A percentile compares a stretch with the other conserved stretches of the same genome.
These are phyloP conservation scores for Phellinidium pouzarii DNA, from an alignment of 1,284 basidiomycete genomes.

Conservation along the genomic window DNA sequence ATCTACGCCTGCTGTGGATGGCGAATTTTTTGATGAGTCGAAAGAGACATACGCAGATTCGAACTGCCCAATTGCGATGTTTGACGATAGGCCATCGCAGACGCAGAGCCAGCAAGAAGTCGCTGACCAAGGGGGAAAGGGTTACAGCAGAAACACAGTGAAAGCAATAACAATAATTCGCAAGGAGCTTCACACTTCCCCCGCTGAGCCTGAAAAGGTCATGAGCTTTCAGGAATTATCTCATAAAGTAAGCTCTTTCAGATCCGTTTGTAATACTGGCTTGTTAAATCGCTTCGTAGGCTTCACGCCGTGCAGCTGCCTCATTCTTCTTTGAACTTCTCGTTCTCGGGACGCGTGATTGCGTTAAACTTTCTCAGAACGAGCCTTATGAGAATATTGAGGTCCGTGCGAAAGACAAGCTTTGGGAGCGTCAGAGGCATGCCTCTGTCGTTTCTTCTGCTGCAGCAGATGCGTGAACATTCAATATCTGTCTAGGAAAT, in stretches of 20 bases:
- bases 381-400: slow-evolving; percentile 82
- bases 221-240: slow-evolving; percentile 72
- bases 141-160: slow-evolving; percentile 85
- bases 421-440: slow-evolving; percentile 71
- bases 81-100: slow-evolving; percentile 59
- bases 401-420: slow-evolving; percentile 73
- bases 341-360: slow-evolving; percentile 89
- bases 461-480: not conserved
- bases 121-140: slow-evolving; percentile 51
- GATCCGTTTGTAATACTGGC: slow-evolving; percentile 6
- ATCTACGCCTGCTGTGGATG: slow-evolving; percentile 61
- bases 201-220: slow-evolving; percentile 46
- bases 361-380: slow-evolving; percentile 72
- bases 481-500: slow-evolving; percentile 20
- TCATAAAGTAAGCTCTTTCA: slow-evolving; percentile 49
- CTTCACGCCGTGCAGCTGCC: slow-evolving; percentile 84
- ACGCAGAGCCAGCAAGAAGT: slow-evolving; percentile 38
- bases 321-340: slow-evolving; percentile 98
- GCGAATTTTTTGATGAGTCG: slow-evolving; percentile 42
- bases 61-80: slow-evolving; percentile 74
- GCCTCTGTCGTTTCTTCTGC: slow-evolving; percentile 35
- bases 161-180: slow-evolving; percentile 84
- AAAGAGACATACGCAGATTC: slow-evolving; percentile 61
- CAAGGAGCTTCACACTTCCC: slow-evolving; percentile 57
- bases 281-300: slow-evolving; percentile 38